Base-by-base conservation (phyloP, 2,329 filamentous ascomycete species). In the Drechslerella stenobrocha region DNA sequence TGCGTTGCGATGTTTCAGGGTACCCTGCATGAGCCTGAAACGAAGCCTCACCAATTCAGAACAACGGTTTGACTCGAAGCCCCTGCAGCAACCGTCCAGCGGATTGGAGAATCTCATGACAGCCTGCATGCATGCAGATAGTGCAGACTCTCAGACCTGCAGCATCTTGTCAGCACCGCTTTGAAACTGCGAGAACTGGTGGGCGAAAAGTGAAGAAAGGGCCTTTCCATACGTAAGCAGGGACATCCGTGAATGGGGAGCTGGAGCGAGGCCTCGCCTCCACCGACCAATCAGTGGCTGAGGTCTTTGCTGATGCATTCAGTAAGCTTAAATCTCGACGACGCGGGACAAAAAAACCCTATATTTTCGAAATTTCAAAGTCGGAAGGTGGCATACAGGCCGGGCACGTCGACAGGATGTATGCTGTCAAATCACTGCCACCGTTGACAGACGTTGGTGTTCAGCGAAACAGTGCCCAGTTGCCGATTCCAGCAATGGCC, bases 131-230 rank as follows among this genome's bases (percentile, higher is more conserved):
- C n/a, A 7, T 11, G 34, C n/a, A 37, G 8, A n/a, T n/a, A 37
- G 15, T 42, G 37, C 37, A 42, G 37, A 42, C 7, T 9, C 15
- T 42, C 37, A 42, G 22, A 42, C 37, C 37, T 42, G 37, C 37
- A 42, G 15, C 7, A 42, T 18, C 22, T 20, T 42, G 37, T 42
- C 37, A 42, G 8, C 37, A 18, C 18, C 37, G 22, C n/a, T 7
- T 42, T 42, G 37, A 42, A 42, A 42, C 37, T 8, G 22, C 15
- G 2, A 18, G 13, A 20, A 18, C n/a, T 37, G 6, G 34, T 9
- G 4, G 11, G 34, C 34, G 37, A n/a, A 18, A n/a, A n/a, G 15
- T 18, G 9, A 42, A 42, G 15, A 42, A 42, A 42, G 9, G 37
- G 6, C 3, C 13, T 9, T 4, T 5, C 22, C 37, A 18, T 42